A percentile compares a stretch with the other conserved stretches of the same genome.
These are phyloP conservation scores for Lachancea sp. DNA, from an alignment of 805 yeast genomes.

Conservation along the genomic window DNA sequence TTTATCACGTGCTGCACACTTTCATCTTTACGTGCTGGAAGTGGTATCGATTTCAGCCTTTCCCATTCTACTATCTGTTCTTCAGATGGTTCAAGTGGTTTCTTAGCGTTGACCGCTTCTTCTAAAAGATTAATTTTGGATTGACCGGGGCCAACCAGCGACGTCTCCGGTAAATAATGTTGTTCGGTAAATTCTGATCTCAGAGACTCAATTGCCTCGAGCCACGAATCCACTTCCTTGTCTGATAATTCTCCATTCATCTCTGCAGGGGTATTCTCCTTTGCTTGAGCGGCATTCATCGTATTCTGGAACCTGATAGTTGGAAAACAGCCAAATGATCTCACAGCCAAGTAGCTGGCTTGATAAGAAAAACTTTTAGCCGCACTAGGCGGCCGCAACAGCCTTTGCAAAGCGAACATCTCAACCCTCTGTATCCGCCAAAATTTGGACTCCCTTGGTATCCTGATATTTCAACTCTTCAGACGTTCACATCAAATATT, in stretches of 20 bases:
- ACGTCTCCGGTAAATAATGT: conserved; percentile 36
- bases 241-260: conserved; percentile 21
- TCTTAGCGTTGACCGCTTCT: conserved; percentile 20
- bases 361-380: background rate
- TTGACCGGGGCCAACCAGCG: conserved; percentile 38
- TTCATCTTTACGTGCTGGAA: conserved; percentile 64
- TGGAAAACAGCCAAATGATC: background rate
- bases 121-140: conserved; percentile 32
- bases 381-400: background rate
- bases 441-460: too few relatives aligned
- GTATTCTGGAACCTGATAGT: conserved; percentile 7
- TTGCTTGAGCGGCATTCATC: background rate
- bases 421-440: background rate
- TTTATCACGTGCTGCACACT: conserved; percentile 72
- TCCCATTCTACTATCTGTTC: conserved; percentile 58
- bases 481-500: too few relatives aligned
- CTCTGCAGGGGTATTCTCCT: conserved; percentile 9
- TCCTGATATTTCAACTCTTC: too few relatives aligned
- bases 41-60: conserved; percentile 41
- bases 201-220: conserved; percentile 35
- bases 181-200: conserved; percentile 35
- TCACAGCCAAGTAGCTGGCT: background rate
- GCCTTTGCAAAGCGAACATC: conserved; percentile 6
- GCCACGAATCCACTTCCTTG: conserved; percentile 38
- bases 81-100: conserved; percentile 49